Conservation (phyloP, 192 early-diverging fungal species). For the Pilobolus umbonatus region DNA sequence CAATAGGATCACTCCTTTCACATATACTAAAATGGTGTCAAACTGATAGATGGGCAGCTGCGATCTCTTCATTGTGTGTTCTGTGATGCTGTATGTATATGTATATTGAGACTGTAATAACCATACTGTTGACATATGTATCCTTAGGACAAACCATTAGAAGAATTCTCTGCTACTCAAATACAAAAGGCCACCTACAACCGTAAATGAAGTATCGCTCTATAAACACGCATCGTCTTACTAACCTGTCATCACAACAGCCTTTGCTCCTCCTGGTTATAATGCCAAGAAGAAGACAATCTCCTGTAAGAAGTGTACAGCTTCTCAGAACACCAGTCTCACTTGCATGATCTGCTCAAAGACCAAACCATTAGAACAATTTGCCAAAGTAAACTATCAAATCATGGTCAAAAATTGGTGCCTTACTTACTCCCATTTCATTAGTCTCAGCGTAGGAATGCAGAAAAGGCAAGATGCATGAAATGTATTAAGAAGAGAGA, state of each 20-base stretch:
- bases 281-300: constrained; percentile 33
- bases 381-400: constrained; percentile 34
- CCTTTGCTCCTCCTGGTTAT: constrained; percentile 25
- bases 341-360: constrained; percentile 40
- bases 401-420: background rate
- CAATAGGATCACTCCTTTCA: background rate
- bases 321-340: constrained; percentile 21
- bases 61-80: constrained; percentile 13
- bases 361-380: constrained; percentile 24
- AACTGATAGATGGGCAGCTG: background rate
- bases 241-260: constrained; percentile 5
- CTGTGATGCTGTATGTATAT: constrained; percentile 11
- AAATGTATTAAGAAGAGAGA: constrained; percentile 38
- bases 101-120: background rate
- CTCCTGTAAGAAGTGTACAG: constrained; percentile 39
- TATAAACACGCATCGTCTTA: background rate
- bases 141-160: constrained; percentile 28
- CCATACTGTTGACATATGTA: background rate
- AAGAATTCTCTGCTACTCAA: constrained; percentile 39
- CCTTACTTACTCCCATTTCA: background rate
- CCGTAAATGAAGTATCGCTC: constrained; percentile 23
- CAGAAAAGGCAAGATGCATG: constrained; percentile 38
- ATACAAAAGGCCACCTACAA: constrained; percentile 33
- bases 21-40: background rate
- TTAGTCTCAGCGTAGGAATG: constrained; percentile 40